Conservation (phyloP, 805 yeast genomes). For the Cyberlindnera xylosilytica region DNA sequence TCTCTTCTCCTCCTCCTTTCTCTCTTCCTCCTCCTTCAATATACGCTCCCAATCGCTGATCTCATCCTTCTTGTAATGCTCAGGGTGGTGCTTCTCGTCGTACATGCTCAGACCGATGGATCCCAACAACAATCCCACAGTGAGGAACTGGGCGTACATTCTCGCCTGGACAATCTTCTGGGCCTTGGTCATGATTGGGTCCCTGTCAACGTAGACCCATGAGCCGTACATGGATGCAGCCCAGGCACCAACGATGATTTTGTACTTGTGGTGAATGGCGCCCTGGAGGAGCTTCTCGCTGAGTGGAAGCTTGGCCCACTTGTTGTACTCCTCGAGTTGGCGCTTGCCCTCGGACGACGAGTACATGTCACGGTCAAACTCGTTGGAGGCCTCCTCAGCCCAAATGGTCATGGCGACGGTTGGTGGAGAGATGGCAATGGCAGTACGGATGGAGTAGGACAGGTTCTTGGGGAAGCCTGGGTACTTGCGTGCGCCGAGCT, state of each 20-base stretch:
- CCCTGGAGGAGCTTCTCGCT: slow-evolving; percentile 49
- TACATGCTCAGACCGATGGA: slow-evolving; percentile 65
- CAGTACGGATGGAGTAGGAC: slow-evolving; percentile 61
- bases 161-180: slow-evolving; percentile 87
- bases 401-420: slow-evolving; percentile 55
- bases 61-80: slow-evolving; percentile 32
- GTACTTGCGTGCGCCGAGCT: slow-evolving; percentile 44
- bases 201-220: slow-evolving; percentile 70
- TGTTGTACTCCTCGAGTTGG: slow-evolving; percentile 42
- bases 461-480: slow-evolving; percentile 41
- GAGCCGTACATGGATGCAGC: slow-evolving; percentile 79
- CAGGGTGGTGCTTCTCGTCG: slow-evolving; percentile 53
- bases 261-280: slow-evolving; percentile 56
- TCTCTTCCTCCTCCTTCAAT: slow-evolving; percentile 40
- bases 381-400: slow-evolving; percentile 70
- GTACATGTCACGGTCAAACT: slow-evolving; percentile 61
- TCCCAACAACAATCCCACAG: slow-evolving; percentile 67
- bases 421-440: slow-evolving; percentile 66
- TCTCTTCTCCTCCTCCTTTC: slow-evolving; percentile 22
- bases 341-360: slow-evolving; percentile 42
- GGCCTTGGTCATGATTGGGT: slow-evolving; percentile 67
- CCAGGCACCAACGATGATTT: slow-evolving; percentile 71
- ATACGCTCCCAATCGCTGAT: slow-evolving; percentile 47
- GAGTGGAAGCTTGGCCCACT: slow-evolving; percentile 49
- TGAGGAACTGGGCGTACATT: slow-evolving; percentile 85